Conservation (phyloP, 495 filamentous ascomycete genomes). For the Aspergillus taichungensis region DNA sequence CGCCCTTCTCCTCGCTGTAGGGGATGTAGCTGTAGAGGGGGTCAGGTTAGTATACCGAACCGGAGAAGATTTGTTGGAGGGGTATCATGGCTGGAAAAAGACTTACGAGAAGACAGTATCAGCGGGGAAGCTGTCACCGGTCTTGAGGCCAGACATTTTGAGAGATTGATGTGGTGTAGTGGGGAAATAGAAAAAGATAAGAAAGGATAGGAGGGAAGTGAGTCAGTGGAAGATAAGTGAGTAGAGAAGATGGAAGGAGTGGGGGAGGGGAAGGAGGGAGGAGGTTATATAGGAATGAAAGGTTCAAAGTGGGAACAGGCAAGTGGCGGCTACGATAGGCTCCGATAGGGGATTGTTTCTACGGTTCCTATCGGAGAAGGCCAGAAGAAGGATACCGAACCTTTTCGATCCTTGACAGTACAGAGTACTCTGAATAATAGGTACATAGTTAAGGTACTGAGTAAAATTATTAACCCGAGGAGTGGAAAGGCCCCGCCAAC, state of each 20-base stretch:
- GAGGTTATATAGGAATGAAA: conserved; percentile 7
- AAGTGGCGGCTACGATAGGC: conserved; percentile 15
- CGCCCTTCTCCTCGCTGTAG: conserved; percentile 52
- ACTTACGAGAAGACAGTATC: conserved; percentile 67
- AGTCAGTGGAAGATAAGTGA: neutral
- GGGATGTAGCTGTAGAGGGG: conserved; percentile 48
- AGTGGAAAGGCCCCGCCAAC: conserved; percentile 22
- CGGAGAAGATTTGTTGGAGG: too few relatives aligned
- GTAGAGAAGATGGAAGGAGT: neutral
- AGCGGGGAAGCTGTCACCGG: conserved; percentile 75
- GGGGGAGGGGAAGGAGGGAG: conserved; percentile 1
- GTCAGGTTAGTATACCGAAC: conserved; percentile 9
- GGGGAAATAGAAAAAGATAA: conserved; percentile 5
- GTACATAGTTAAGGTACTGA: too few relatives aligned
- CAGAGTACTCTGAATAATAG: too few relatives aligned
- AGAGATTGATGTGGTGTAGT: conserved; percentile 10
- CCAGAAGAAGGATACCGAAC: conserved; percentile 38
- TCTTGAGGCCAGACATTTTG: conserved; percentile 65
- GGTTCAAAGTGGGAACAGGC: conserved; percentile 4
- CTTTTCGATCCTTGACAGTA: conserved; percentile 27
- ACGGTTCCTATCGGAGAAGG: conserved; percentile 11
- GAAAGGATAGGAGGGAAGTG: conserved; percentile 4
- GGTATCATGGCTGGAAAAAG: neutral
- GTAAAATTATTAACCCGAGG: conserved; percentile 30
- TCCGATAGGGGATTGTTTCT: neutral